Evolutionary conservation across 345 rosid species (phyloP), one percentile per base, ranked within the genome.

Genomic region (Lepidium aucheri): DNA sequence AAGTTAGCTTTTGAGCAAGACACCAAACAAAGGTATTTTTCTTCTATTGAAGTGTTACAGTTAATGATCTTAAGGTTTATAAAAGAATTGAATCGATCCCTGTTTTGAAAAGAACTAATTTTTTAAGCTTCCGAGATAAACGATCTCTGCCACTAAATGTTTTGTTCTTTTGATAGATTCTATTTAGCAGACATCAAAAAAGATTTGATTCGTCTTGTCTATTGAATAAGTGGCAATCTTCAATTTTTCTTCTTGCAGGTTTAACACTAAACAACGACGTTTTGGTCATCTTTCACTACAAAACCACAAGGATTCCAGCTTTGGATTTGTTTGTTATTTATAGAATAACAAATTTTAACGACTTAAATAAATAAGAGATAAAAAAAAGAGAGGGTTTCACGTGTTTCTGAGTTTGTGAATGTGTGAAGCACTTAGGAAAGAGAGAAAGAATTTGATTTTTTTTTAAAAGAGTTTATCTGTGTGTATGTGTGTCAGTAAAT

Each of bases 401-500:
- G 51, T 67, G 77, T 54, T 60, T 74, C 63, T 67, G 73, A 38
- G 73, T 54, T 74, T 74, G 69, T 67, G 68, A 74, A 74, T 73
- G 77, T 67, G 77, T 74, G 68, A 74, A 53, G 73, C 73, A 67
- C 73, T 77, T 76, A 63, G 80, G 60, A 60, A 82, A 65, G 41
- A 63, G 65, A 67, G 54, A 57, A 74, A 39, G 26, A 53, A 22
- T 68, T 69, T 58, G 50, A 63, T 67, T 61, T 32, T 60, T 39
- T 18, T 51, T 20, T 20, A n/a, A 76, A 33, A 67, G 18, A 60
- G 72, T 33, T 60, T 66, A 50, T 65, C 76, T 76, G 44, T 71
- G 79, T 77, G 75, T 40, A 2, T 47, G 47, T 22, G 88, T 84
- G 95, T 84, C 85, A 82, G 85, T 72, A 65, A 72, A 72, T 78